phyloP scores from a whole-genome alignment of 176 grass and related monocot species.

The Echinochloa phyllopogon region DNA sequence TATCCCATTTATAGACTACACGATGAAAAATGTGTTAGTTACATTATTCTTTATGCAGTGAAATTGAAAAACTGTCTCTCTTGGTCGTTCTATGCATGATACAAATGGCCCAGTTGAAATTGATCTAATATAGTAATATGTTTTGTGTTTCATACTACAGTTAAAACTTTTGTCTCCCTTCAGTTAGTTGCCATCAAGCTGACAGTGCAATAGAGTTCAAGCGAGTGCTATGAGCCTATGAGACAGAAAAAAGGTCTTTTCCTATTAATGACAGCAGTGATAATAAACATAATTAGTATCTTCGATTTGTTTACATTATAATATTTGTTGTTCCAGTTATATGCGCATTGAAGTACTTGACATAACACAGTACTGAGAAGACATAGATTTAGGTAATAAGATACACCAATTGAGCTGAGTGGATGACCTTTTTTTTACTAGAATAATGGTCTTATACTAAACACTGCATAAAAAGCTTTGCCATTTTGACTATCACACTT shows the following conservation, averaged over 20 bases:
- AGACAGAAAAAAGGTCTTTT: background rate
- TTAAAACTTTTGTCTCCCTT: background rate
- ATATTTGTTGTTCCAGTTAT: background rate
- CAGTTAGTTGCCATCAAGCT: background rate
- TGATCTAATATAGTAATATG: background rate
- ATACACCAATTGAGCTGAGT: background rate
- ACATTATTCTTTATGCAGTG: constrained; percentile 1
- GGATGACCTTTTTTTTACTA: background rate
- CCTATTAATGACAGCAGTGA: background rate
- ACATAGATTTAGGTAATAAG: background rate
- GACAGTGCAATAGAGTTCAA: background rate
- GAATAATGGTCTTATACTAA: background rate
- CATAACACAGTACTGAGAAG: constrained; percentile 11
- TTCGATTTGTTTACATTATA: background rate
- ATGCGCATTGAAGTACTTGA: constrained; percentile 24
- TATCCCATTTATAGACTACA: constrained; percentile 20
- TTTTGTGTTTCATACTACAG: constrained; percentile 14
- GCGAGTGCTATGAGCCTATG: background rate
- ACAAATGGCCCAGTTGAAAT: background rate
- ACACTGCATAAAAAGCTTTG: background rate
- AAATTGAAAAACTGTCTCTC: background rate
- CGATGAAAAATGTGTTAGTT: background rate
- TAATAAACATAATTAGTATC: background rate
- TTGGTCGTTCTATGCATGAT: constrained; percentile 1
- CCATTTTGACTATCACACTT: background rate